Percentiles rank a stretch among this genome's conserved stretches.
Conservation (phyloP, 345 rosid species). For the Fremontodendron californicum region DNA sequence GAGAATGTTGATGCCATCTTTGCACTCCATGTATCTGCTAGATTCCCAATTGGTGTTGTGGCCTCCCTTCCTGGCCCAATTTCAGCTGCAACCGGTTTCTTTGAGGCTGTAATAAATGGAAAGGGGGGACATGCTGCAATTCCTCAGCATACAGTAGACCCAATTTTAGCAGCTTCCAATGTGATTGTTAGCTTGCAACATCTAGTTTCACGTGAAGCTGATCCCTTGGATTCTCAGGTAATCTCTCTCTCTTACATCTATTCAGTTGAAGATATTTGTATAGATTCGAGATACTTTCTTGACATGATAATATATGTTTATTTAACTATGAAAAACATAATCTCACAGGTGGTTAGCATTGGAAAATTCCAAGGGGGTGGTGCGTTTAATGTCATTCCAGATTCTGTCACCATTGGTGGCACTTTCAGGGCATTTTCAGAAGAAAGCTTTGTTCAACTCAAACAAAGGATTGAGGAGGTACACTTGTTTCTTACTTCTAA, state of each 20-base stretch:
- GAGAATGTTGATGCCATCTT: constrained; percentile 67
- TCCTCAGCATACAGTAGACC: constrained; percentile 77
- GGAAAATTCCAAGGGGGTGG: constrained; percentile 65
- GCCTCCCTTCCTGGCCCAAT: constrained; percentile 55
- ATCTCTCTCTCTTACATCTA: neutral
- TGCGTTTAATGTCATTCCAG: constrained; percentile 76
- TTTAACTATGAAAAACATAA: neutral
- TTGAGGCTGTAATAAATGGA: constrained; percentile 75
- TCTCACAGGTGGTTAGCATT: constrained; percentile 66
- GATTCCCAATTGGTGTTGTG: constrained; percentile 44
- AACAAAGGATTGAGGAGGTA: constrained; percentile 72
- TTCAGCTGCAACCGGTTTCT: constrained; percentile 66
- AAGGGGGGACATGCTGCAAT: constrained; percentile 87
- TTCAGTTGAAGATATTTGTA: neutral
- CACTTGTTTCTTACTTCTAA: neutral
- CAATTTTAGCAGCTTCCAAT: constrained; percentile 78
- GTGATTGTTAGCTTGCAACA: constrained; percentile 75
- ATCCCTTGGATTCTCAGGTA: constrained; percentile 89
- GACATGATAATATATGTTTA: neutral
- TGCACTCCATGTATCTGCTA: constrained; percentile 53
- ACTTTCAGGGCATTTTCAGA: constrained; percentile 66
- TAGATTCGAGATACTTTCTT: neutral
- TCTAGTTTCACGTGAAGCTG: constrained; percentile 81
- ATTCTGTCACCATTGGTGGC: constrained; percentile 71
- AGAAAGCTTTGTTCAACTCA: constrained; percentile 46